Evolutionary conservation across 1,284 basidiomycete species (phyloP), one percentile per base, ranked within the genome.

Genomic region (Bondarzewia mesenterica): DNA sequence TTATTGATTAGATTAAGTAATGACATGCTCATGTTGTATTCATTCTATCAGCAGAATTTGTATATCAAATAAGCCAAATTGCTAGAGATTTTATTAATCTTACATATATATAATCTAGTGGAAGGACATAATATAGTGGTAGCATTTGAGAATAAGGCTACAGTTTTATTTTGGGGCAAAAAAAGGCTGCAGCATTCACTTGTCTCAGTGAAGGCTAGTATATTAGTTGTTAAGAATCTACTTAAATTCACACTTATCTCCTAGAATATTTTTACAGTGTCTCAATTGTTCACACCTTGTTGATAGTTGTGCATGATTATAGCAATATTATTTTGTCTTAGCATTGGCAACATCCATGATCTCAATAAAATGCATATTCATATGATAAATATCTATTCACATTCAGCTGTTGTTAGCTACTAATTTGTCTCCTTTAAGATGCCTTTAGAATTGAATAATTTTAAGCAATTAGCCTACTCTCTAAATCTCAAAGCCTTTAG

Each of bases 341-440:
- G 77, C 42, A 76, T 93, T 39, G 85, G 85, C 8, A 70, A 68
- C 15, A 71, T 91, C 14, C 69, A 71, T n/a, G 78, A 83, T 49
- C 68, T 91, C 8, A 83, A 89, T 58, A 89, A 89, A 66, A 74
- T 92, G 61, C 87, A 93, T 55, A 82, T 93, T 35, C 79, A 82
- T 52, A 78, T 87, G 26, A 85, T 91, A 60, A 51, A 77, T 60
- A 29, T 20, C n/a, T 44, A n/a, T 20, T 16, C 49, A 36, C 48
- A 44, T 14, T 23, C 16, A 16, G 16, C 7, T 4, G 20, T 42
- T 23, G 12, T 23, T 35, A 29, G 44, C 7, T 46, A 27, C 14
- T 37, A 18, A 47, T 32, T 37, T 22, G 25, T 47, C 36, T 29
- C 42, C 21, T 46, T 42, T 10, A 57, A 91, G 89, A 68, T 85